Base-by-base conservation (phyloP, 495 filamentous ascomycete species). In the Penicillium robsamsonii region DNA sequence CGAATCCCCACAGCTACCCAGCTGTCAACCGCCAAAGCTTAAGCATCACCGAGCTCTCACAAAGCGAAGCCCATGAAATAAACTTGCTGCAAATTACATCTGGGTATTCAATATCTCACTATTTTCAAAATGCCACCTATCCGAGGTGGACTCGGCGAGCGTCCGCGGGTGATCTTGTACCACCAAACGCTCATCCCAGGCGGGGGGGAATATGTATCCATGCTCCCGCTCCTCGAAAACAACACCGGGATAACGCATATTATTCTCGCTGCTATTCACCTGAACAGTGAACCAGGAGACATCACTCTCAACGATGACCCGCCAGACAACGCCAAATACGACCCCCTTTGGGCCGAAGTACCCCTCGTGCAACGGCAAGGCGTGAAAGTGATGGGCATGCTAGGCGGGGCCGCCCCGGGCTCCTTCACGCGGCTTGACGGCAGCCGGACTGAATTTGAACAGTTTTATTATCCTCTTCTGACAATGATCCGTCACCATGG, bases 281-380 rank as follows among this genome's bases (percentile, higher is more conserved):
- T 94, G 66, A 92, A 93, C 64, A 79, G 80, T 46, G 65, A 77
- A 0, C 71, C 82, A 27, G 73, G 72, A 13, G 67, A 79, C 48
- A 79, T 92, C 57, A 88, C 85, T 1, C 82, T 92, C 43, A 95
- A 95, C 64, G 84, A 95, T 74, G 85, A 91, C 61, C 77, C 77
- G 3, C 85, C 84, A 1, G 71, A 78, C 0, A 70, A 83, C 61
- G 68, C 82, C 5, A 78, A 81, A 29, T 86, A 81, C 63, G 66
- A 74, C 33, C 75, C 75, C 0, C 75, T 91, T 31, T 93, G 89
- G 88, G 81, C 78, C 11, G 89, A 94, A 60, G 75, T 90, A 8
- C 78, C 76, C n/a, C 60, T 80, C 40, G 65, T 92, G 35, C 83
- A 91, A 62, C 70, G 70, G 22, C 70, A 73, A 33, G 89, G 89